Base-by-base conservation (phyloP, 257 asterid genomes). In the Solanum virginianum region DNA sequence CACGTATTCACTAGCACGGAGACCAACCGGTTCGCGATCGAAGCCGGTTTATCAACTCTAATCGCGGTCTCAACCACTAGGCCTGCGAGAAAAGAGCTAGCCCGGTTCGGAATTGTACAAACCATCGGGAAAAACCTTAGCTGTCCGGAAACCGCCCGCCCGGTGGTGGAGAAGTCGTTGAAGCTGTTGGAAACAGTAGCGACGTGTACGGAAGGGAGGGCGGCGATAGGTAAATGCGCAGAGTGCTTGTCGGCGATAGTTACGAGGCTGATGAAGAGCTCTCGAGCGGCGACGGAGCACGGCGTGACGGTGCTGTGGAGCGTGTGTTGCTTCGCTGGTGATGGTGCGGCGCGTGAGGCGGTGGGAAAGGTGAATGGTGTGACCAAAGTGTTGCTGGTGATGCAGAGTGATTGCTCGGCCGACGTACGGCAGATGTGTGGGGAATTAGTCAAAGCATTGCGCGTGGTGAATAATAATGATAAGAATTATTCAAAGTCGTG, bases 241-340 rank as follows among this genome's bases (percentile, higher is more conserved):
- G 92, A 88, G 7, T 95, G 99, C 70, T 90, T 92, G 90, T 87
- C n/a, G 88, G 93, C 57, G 89, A 89, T 93, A 20, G 97, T 94
- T 29, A 89, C 75, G 91, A 86, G 92, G 88, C 80, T 95, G 87
- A 93, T 94, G 95, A 95, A 94, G 84, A 92, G 95, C 62, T 92
- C 99, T 2, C 85, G 88, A 22, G 92, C 57, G 75, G 97, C 97
- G 89, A 94, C 97, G 87, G 99, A 94, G 92, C 95, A 92, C 90
- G 93, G 98, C 1, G 65, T 95, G 4, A 85, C 94, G 86, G 97
- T 94, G 89, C 89, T 95, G 45, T 95, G 99, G 99, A 91, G 97
- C 95, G 90, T 94, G 84, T 93, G 98, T 85, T 92, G 93, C 87
- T 57, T 95, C 86, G 93, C 91, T 2, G 86, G 97, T 83, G 97